These are phyloP conservation scores for Hymenochaete sp. DNA, from an alignment of 1,284 basidiomycete species.

Conservation along the genomic window DNA sequence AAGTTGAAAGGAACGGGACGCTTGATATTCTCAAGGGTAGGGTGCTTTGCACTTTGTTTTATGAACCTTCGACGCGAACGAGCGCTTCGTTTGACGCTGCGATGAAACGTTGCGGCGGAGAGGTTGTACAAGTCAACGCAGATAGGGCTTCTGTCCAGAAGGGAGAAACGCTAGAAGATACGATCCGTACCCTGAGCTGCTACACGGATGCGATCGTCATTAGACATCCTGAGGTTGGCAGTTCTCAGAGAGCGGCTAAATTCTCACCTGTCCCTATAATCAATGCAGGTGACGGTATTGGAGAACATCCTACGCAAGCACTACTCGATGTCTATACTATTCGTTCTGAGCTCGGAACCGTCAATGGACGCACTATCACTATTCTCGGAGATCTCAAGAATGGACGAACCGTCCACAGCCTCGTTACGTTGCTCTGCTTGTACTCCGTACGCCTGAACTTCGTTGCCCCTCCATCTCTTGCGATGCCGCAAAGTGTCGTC, in stretches of 20 bases:
- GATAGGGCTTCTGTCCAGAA: slow-evolving; percentile 87
- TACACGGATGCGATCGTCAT: slow-evolving; percentile 95
- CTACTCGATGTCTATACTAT: slow-evolving; percentile 96
- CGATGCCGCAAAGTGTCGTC: slow-evolving; percentile 88
- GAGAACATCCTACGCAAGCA: slow-evolving; percentile 97
- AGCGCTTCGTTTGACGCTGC: slow-evolving; percentile 97
- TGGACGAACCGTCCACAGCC: slow-evolving; percentile 93
- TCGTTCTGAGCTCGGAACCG: slow-evolving; percentile 94
- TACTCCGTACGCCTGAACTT: slow-evolving; percentile 97
- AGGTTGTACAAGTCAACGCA: slow-evolving; percentile 80
- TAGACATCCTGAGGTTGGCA: slow-evolving; percentile 90
- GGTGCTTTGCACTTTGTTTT: slow-evolving; percentile 94
- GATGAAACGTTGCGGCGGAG: slow-evolving; percentile 96
- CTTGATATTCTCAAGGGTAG: slow-evolving; percentile 89
- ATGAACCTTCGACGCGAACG: slow-evolving; percentile 95
- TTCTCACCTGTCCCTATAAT: slow-evolving; percentile 92
- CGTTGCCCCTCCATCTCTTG: slow-evolving; percentile 83
- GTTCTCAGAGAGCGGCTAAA: slow-evolving; percentile 86
- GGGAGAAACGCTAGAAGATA: slow-evolving; percentile 92
- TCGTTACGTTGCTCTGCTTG: slow-evolving; percentile 86
- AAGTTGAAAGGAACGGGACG: slow-evolving; percentile 87
- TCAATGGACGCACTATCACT: slow-evolving; percentile 94
- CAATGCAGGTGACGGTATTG: slow-evolving; percentile 95
- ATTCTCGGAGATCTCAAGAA: slow-evolving; percentile 96
- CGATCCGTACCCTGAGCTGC: slow-evolving; percentile 90